Percentiles rank a stretch among this genome's conserved stretches.
Conservation (phyloP, 2,329 filamentous ascomycete genomes). For the Mycosphaerella arachidis region DNA sequence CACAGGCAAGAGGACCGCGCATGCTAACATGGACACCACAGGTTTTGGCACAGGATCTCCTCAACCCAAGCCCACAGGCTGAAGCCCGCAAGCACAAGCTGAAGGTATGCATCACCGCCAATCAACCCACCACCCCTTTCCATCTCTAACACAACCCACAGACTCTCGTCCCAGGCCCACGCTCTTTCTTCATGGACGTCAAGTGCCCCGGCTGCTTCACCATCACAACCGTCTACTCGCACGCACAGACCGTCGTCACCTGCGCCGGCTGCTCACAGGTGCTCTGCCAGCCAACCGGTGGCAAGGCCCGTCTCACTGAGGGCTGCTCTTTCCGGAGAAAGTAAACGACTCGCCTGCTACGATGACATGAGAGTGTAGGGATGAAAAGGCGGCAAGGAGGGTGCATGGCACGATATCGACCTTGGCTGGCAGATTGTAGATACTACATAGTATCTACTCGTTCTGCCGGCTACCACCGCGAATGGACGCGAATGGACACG, state of each 20-base stretch:
- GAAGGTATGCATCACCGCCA: conserved; percentile 63
- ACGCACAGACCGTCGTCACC: conserved; percentile 99
- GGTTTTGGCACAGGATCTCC: conserved; percentile 99
- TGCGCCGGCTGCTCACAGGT: conserved; percentile 99
- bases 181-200: conserved; percentile 99
- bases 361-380: conserved; percentile 20
- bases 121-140: conserved; percentile 6
- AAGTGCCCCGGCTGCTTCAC: conserved; percentile 99
- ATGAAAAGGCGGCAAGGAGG: not conserved
- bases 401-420: conserved; percentile 1
- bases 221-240: conserved; percentile 99
- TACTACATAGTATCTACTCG: not conserved
- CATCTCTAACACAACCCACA: conserved; percentile 9
- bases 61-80: conserved; percentile 96
- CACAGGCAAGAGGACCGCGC: conserved; percentile 1
- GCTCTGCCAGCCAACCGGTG: conserved; percentile 98
- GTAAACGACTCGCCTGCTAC: conserved; percentile 59
- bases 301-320: conserved; percentile 98
- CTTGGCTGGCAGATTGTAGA: conserved; percentile 1
- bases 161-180: conserved; percentile 81
- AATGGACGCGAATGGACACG: not conserved
- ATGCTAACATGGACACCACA: conserved; percentile 41
- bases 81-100: conserved; percentile 99
- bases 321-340: conserved; percentile 99
- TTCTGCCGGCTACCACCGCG: not conserved